Base-by-base conservation (phyloP, 2,329 filamentous ascomycete species). In the Fusarium sp. region DNA sequence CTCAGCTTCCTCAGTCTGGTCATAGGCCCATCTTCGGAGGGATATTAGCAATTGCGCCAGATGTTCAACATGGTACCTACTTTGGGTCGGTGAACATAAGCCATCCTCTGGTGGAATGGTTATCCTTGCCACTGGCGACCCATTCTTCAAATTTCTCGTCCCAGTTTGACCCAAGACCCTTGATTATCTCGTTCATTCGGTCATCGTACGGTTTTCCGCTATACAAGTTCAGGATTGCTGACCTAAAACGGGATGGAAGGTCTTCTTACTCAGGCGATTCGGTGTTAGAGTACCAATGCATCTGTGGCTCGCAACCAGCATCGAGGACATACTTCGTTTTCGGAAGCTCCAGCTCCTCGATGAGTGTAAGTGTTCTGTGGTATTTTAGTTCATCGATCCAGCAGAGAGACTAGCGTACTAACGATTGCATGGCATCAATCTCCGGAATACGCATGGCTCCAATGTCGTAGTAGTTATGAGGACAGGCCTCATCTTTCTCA, bases 391-490 rank as follows among this genome's bases (percentile, higher is more conserved):
- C 1, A 5, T 2, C 13, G 1, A 1, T 12, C 10, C 15, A 10
- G 5, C 1, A 8, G 2, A 5, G 3, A 3, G 6, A 12, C 6
- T 15, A 2, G 3, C 3, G 2, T 4, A 44, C 68, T 36, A 4
- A 72, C 70, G 70, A 72, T 17, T 61, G 22, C 70, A 70, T 70
- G 0, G 69, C 59, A 5, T 50, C 38, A 14, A 73, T 73, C 7
- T 73, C 42, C 0, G 70, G 70, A 1, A 72, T 72, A 4, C 70
- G 70, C 69, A 73, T 73, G 0, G 65, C 70, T 1, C 69, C 71
- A 7, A 73, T 59, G 4, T 73, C 70, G 8, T 73, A 73, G 17
- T 72, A 73, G 17, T 72, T 67, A 6, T 72, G 65, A 3, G 65
- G 54, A 11, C 54, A 67, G 7, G 60, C 36, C 1, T 39, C 31